Conservation (phyloP, 495 filamentous ascomycete genomes). For the Penicillium cinerascens region DNA sequence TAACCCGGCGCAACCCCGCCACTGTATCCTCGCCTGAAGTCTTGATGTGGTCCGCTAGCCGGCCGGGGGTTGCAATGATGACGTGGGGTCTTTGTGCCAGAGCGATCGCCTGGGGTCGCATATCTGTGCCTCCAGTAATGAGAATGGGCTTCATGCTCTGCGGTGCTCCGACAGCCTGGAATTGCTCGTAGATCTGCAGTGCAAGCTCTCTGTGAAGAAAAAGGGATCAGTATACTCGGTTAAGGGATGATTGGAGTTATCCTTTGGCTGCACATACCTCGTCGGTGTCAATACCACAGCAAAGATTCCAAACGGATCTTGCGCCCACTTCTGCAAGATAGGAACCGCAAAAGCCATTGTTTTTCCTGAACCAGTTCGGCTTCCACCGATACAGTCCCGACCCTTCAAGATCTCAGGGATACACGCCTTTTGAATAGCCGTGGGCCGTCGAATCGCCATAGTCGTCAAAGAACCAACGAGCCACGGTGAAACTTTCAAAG, state of each 20-base stretch:
- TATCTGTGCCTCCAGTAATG: slow-evolving; percentile 87
- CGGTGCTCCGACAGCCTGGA: slow-evolving; percentile 83
- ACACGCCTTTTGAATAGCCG: slow-evolving; percentile 85
- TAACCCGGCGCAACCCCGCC: slow-evolving; percentile 68
- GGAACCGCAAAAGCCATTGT: slow-evolving; percentile 95
- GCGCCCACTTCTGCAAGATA: slow-evolving; percentile 88
- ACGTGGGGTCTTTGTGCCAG: slow-evolving; percentile 81
- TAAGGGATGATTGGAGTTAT: background rate
- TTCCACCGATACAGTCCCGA: slow-evolving; percentile 89
- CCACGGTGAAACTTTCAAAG: slow-evolving; percentile 78
- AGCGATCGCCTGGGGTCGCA: slow-evolving; percentile 82
- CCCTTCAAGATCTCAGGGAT: slow-evolving; percentile 90
- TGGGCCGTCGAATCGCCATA: slow-evolving; percentile 87
- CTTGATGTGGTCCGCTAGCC: slow-evolving; percentile 89
- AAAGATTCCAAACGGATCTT: slow-evolving; percentile 88
- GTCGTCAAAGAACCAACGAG: slow-evolving; percentile 77
- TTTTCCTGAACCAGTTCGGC: slow-evolving; percentile 95
- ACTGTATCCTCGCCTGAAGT: slow-evolving; percentile 89
- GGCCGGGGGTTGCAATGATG: slow-evolving; percentile 90
- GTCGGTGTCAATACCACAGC: slow-evolving; percentile 88
- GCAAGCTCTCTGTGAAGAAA: slow-evolving; percentile 68
- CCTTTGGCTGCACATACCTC: slow-evolving; percentile 43
- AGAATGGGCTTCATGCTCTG: slow-evolving; percentile 81
- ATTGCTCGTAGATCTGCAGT: slow-evolving; percentile 92
- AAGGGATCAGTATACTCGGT: background rate